Evolutionary conservation across 192 early-diverging fungal genomes (phyloP).

Genomic region (Cladochytrium replicatum): DNA sequence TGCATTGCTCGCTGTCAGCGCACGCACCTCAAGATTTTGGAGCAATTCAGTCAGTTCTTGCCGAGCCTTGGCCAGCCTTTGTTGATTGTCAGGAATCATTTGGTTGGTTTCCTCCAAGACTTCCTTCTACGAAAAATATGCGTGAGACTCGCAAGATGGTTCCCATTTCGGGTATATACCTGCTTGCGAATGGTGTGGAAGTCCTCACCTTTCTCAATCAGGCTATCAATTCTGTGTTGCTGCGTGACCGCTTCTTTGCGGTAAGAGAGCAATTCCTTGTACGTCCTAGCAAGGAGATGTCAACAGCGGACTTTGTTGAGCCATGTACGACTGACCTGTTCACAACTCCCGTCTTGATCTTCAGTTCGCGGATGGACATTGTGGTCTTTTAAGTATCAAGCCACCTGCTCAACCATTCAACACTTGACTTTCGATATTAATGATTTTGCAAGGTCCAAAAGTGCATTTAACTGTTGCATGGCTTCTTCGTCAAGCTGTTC

Average conservation of each 20-base stretch:
- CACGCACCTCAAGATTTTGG: too few species aligned
- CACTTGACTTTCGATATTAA: too few species aligned
- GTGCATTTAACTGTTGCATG: too few species aligned
- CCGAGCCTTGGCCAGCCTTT: slow-evolving; percentile 19
- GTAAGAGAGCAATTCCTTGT: slow-evolving; percentile 31
- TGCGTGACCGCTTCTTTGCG: slow-evolving; percentile 22
- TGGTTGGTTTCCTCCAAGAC: slow-evolving; percentile 37
- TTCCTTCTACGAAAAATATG: slow-evolving; percentile 19
- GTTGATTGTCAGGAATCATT: slow-evolving; percentile 35
- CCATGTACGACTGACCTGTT: slow-evolving; percentile 14
- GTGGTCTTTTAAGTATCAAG: too few species aligned
- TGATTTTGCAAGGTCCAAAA: too few species aligned
- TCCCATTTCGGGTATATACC: slow-evolving; percentile 1
- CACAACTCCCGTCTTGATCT: slow-evolving; percentile 37
- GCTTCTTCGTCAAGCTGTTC: too few species aligned
- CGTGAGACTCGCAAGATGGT: background rate
- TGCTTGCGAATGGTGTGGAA: slow-evolving; percentile 32
- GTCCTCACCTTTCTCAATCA: slow-evolving; percentile 24
- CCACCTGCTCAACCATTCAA: too few species aligned
- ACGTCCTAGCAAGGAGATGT: slow-evolving; percentile 13
- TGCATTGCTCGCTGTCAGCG: too few species aligned
- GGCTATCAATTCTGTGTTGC: slow-evolving; percentile 30
- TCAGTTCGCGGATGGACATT: slow-evolving; percentile 13
- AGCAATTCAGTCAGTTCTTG: slow-evolving; percentile 29
- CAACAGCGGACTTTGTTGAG: background rate